Percentiles rank a stretch among this genome's conserved stretches.
Evolutionary conservation across 2,329 filamentous ascomycete species (phyloP).

Genomic region (Colletotrichum lupini): DNA sequence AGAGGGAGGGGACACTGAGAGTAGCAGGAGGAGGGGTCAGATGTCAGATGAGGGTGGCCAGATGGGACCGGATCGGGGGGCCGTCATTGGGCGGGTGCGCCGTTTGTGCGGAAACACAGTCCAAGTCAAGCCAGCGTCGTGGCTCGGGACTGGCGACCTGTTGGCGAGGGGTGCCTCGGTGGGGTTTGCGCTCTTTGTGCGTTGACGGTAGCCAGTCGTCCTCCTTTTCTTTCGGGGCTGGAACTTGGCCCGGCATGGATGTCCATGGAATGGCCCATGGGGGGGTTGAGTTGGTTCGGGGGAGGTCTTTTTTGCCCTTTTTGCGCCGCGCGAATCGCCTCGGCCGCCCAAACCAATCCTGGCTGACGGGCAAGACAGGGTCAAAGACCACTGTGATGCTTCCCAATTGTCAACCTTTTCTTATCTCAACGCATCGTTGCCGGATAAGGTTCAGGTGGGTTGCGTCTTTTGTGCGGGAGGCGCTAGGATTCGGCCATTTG

Average conservation of each 20-base stretch:
- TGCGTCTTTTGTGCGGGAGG: constrained; percentile 29
- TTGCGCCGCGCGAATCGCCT: not conserved
- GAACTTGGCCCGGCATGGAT: constrained; percentile 13
- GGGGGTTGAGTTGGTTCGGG: not conserved
- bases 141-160: not conserved
- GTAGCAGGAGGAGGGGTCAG: constrained; percentile 26
- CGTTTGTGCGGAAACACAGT: constrained; percentile 25
- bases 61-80: constrained; percentile 30
- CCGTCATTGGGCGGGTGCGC: constrained; percentile 24
- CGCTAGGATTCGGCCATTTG: constrained; percentile 23
- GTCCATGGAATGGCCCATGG: not conserved
- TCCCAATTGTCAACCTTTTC: not conserved
- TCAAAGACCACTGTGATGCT: not conserved
- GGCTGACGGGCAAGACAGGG: not conserved
- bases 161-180: not conserved
- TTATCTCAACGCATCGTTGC: constrained; percentile 6
- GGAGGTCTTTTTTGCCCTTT: not conserved
- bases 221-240: not conserved
- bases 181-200: constrained; percentile 35
- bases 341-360: not conserved
- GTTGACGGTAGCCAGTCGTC: constrained; percentile 30
- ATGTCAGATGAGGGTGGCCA: constrained; percentile 36
- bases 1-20: constrained; percentile 1
- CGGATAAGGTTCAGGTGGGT: constrained; percentile 27
- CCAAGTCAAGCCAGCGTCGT: not conserved